Evolutionary conservation across 768 basidiomycete species (phyloP).

Genomic region (Stropharia rugosoannulata): DNA sequence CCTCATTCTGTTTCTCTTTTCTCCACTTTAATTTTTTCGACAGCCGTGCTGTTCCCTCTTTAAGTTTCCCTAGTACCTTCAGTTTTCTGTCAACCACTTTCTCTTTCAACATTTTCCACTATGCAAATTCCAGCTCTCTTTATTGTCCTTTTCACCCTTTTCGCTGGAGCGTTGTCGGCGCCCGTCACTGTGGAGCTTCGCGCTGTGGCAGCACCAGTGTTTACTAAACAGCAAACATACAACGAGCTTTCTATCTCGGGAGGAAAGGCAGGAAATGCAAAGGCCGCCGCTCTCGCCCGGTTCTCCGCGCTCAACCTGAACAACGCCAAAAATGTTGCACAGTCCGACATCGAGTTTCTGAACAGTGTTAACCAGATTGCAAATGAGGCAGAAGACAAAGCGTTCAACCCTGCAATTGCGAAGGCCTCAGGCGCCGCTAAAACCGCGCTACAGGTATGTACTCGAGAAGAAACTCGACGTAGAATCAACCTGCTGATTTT

Average conservation of each 20-base stretch:
- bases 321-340: slow-evolving; percentile 8
- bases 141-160: neutral
- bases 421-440: slow-evolving; percentile 5
- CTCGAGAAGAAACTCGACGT: neutral
- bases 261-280: slow-evolving; percentile 10
- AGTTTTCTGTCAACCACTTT: neutral
- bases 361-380: slow-evolving; percentile 15
- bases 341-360: slow-evolving; percentile 9
- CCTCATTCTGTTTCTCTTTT: slow-evolving; percentile 2
- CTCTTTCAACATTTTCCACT: neutral
- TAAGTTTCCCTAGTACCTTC: neutral
- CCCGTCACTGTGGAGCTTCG: slow-evolving; percentile 8
- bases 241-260: slow-evolving; percentile 12
- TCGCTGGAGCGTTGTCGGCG: slow-evolving; percentile 7
- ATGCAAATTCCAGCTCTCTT: too few species aligned
- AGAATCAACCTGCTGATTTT: neutral
- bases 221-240: slow-evolving; percentile 7
- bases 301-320: slow-evolving; percentile 8
- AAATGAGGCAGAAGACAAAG: slow-evolving; percentile 8
- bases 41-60: slow-evolving; percentile 9
- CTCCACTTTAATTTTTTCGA: neutral
- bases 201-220: slow-evolving; percentile 7
- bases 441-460: slow-evolving; percentile 6
- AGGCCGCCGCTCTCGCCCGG: slow-evolving; percentile 9
- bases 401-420: slow-evolving; percentile 8